Evolutionary conservation across 768 basidiomycete species (phyloP).

Genomic region (Suillus subaureus): DNA sequence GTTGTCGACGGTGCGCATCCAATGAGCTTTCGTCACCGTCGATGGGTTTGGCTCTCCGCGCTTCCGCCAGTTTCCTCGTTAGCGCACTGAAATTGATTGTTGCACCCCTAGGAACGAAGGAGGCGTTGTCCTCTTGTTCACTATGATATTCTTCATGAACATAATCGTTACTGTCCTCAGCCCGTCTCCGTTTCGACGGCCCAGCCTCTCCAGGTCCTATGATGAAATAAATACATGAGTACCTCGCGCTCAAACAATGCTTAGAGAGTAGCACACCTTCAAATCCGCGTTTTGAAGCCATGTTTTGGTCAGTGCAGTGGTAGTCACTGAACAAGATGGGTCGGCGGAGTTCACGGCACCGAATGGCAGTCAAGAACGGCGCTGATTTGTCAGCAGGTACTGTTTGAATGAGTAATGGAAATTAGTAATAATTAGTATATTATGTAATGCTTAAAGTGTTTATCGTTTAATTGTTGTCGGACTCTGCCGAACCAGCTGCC

Average conservation of each 20-base stretch:
- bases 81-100: conserved; percentile 90
- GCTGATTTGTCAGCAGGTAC: neutral
- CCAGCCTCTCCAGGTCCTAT: conserved; percentile 23
- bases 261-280: conserved; percentile 35
- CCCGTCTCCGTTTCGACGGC: conserved; percentile 45
- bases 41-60: conserved; percentile 46
- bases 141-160: conserved; percentile 54
- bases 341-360: neutral
- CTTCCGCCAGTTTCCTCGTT: conserved; percentile 75
- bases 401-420: neutral
- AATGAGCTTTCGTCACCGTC: conserved; percentile 52
- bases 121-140: conserved; percentile 34
- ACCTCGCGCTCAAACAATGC: neutral
- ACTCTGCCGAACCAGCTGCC: neutral
- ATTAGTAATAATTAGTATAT: neutral
- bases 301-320: conserved; percentile 12
- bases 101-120: conserved; percentile 65
- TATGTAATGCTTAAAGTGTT: neutral
- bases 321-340: neutral
- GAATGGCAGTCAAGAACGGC: neutral
- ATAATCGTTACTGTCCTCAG: conserved; percentile 57
- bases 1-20: conserved; percentile 68
- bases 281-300: conserved; percentile 42
- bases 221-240: conserved; percentile 6
- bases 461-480: neutral